Evolutionary conservation across 768 basidiomycete species (phyloP).

Genomic region (Suillus weaverae): DNA sequence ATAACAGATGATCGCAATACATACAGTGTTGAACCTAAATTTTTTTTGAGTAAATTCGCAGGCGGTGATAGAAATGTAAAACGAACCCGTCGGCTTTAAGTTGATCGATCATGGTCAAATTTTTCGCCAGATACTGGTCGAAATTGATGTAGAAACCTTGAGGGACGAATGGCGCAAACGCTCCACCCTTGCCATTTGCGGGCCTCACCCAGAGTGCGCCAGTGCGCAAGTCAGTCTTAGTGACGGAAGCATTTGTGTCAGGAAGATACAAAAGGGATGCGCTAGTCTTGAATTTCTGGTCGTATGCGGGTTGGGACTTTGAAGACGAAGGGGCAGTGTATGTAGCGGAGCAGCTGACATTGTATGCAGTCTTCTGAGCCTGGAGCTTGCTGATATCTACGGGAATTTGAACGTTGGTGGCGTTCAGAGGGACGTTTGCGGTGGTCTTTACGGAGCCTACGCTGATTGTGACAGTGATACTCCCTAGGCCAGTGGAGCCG

Average conservation of each 20-base stretch:
- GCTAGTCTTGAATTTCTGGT: slow-evolving; percentile 33
- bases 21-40: slow-evolving; percentile 22
- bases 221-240: slow-evolving; percentile 49
- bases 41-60: neutral
- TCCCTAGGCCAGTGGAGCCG: slow-evolving; percentile 11
- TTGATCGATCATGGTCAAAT: slow-evolving; percentile 52
- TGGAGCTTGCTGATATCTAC: slow-evolving; percentile 32
- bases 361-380: slow-evolving; percentile 31
- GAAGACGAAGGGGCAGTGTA: slow-evolving; percentile 18
- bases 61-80: neutral
- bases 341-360: slow-evolving; percentile 37
- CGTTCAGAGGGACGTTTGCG: slow-evolving; percentile 39
- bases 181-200: slow-evolving; percentile 19
- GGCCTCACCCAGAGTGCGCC: slow-evolving; percentile 44
- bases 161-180: slow-evolving; percentile 50
- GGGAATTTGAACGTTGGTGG: slow-evolving; percentile 34
- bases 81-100: slow-evolving; percentile 58
- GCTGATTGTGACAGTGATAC: slow-evolving; percentile 31
- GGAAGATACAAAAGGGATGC: slow-evolving; percentile 44
- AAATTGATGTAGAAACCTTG: slow-evolving; percentile 75
- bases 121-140: slow-evolving; percentile 49
- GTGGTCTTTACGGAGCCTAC: slow-evolving; percentile 24
- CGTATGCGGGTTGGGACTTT: neutral
- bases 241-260: slow-evolving; percentile 37
- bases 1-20: slow-evolving; percentile 6